Evolutionary conservation across 2,329 filamentous ascomycete species (phyloP), one percentile per base, ranked within the genome.

Genomic region (Alternaria rosae): DNA sequence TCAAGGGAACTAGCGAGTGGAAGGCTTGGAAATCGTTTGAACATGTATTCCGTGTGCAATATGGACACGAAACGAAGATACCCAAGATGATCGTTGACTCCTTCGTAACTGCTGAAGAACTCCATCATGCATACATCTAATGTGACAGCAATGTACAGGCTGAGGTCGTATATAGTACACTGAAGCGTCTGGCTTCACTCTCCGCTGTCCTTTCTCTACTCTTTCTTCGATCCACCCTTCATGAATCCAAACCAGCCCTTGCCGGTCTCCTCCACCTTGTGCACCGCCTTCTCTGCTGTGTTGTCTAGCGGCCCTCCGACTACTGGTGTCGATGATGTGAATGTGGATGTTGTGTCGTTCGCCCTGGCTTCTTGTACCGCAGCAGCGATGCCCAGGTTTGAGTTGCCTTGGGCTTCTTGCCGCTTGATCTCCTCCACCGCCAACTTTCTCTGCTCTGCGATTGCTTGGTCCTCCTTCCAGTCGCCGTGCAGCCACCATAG

Each of bases 161-260:
- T 70, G 66, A 62, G 67, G 66, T 51, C 47, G 64, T 68, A 56
- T 76, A 76, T 76, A 66, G 68, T 78, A 79, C 76, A 77, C 54
- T 43, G 63, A 61, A 57, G 55, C 55, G 44, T 56, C 53, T 50
- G 17, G 48, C 51, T 41, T 44, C 52, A 42, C 32, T 47, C 54
- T 38, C 32, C 30, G 28, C 28, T 30, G 28, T 35, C 21, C 17
- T 30, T n/a, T 17, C 3, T 10, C 17, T 23, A n/a, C 13, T 51
- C 47, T 35, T 50, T 50, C 30, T 38, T 75, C 38, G 72, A 81
- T 64, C 78, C 78, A 47, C 82, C 76, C 54, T 74, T 73, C 28
- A 80, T 61, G 82, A 82, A 84, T 57, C 78, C 80, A 42, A 79
- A 76, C 83, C 83, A 85, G 56, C 82, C 80, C 68, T 79, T 81